Percentiles rank a stretch among this genome's conserved stretches.
Conservation (phyloP, 1,284 basidiomycete species). For the Ganoderma sp. region DNA sequence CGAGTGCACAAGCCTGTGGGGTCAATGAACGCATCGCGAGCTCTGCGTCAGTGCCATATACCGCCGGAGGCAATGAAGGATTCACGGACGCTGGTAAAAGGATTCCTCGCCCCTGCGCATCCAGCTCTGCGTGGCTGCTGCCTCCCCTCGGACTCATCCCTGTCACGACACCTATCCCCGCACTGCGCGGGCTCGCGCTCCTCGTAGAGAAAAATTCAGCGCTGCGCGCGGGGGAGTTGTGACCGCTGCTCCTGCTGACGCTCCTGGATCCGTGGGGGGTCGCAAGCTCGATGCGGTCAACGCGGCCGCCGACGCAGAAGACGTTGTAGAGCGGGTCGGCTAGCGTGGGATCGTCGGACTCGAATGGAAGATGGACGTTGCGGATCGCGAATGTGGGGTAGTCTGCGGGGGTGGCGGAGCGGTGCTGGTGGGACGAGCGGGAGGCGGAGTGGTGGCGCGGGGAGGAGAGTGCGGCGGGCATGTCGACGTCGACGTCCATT, state of each 20-base stretch:
- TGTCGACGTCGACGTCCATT: conserved; percentile 32
- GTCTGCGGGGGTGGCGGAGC: conserved; percentile 13
- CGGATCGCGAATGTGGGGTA: conserved; percentile 33
- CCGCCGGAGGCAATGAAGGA: conserved; percentile 10
- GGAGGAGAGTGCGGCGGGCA: conserved; percentile 21
- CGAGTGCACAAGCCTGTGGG: conserved; percentile 60
- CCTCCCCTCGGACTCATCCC: conserved; percentile 9
- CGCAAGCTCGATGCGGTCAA: conserved; percentile 31
- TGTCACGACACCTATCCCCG: background rate
- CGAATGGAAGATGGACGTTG: conserved; percentile 36
- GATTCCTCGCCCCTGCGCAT: conserved; percentile 52
- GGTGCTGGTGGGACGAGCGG: conserved; percentile 10
- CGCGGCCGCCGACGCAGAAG: conserved; percentile 33
- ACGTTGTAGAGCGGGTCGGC: conserved; percentile 37
- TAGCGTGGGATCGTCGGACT: conserved; percentile 29
- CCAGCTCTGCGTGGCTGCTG: conserved; percentile 37
- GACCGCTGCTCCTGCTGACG: conserved; percentile 24
- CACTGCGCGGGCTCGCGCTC: background rate
- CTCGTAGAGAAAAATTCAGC: conserved; percentile 22
- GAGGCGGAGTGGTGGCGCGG: conserved; percentile 9
- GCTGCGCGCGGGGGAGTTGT: conserved; percentile 26
- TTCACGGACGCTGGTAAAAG: conserved; percentile 58
- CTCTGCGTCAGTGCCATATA: conserved; percentile 18
- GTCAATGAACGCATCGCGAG: conserved; percentile 4
- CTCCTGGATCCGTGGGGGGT: conserved; percentile 24